Base-by-base conservation (phyloP, 768 basidiomycete species). In the Lactarius psammicola region DNA sequence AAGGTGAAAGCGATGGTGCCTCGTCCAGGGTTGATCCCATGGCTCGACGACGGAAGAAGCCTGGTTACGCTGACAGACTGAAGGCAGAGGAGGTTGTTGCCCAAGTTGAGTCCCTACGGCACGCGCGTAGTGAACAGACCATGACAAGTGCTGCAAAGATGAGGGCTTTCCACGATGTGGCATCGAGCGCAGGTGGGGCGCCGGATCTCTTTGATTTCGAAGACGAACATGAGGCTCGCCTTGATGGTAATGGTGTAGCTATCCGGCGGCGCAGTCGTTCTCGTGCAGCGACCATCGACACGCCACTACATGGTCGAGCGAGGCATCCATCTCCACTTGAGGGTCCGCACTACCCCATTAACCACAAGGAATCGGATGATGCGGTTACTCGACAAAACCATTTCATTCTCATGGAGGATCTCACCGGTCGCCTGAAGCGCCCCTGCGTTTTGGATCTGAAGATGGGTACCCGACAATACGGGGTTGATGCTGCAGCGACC, bases 381-480 rank as follows among this genome's bases (percentile, higher is more conserved):
- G 75, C 81, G 56, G 79, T 89, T 56, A 87, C 94, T 8, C 87
- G 96, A 15, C 95, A 97, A 76, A 95, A 97, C 73, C 91, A 98
- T 75, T 99, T 98, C 74, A 97, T 99, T 71, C 84, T 98, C 71
- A 97, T 99, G 95, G 97, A 99, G 77, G 97, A 99, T 73, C 80
- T 99, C 56, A 99, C 97, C 2, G 97, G 97, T 30, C 81, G 90
- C 38, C 76, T 97, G 73, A 95, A 91, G 76, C 85, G 84, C 58
- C 92, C 97, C 10, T 99, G 97, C 73, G 96, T 99, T 49, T 85
- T 98, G 72, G 97, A 99, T 76, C 80, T 99, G 71, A 99, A 99
- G 81, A 98, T 98, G 97, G 97, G 97, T n/a, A 98, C 95, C 34
- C 82, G 97, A 38, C 97, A 99, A 78, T 98, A 98, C 76, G 97